phyloP scores from a whole-genome alignment of 495 filamentous ascomycete species.

The Penicillium maclennaniae region DNA sequence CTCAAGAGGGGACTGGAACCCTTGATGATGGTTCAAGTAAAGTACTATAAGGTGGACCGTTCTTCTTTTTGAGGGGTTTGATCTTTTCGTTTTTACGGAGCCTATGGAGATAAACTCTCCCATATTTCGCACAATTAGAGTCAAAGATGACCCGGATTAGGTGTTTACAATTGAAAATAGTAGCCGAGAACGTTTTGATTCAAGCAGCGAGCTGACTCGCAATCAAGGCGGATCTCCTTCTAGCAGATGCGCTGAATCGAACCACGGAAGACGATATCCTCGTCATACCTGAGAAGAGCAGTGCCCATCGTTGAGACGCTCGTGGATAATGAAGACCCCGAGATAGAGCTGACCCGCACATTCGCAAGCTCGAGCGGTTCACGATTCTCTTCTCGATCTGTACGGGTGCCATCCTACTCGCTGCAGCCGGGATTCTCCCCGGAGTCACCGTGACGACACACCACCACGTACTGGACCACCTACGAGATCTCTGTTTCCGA shows the following conservation, averaged over 20 bases:
- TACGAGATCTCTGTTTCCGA: too few relatives aligned
- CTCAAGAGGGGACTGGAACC: too few relatives aligned
- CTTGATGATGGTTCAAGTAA: too few relatives aligned
- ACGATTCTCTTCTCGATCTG: conserved; percentile 65
- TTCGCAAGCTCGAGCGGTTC: conserved; percentile 12
- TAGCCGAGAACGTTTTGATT: too few relatives aligned
- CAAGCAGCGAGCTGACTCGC: too few relatives aligned
- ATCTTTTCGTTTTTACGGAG: too few relatives aligned
- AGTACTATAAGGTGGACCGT: too few relatives aligned
- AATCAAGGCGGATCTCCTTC: background rate
- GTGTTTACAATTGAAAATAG: too few relatives aligned
- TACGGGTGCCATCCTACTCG: conserved; percentile 70
- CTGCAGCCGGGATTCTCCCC: conserved; percentile 61
- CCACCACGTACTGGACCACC: conserved; percentile 56
- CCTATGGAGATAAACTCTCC: too few relatives aligned
- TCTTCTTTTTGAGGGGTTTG: too few relatives aligned
- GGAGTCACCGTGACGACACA: conserved; percentile 68
- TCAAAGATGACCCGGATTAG: too few relatives aligned
- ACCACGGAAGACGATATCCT: conserved; percentile 48
- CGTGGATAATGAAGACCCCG: conserved; percentile 6
- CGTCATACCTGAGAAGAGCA: conserved; percentile 54
- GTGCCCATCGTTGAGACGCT: conserved; percentile 6
- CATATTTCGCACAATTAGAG: too few relatives aligned
- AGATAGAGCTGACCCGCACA: conserved; percentile 12
- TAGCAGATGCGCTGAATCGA: conserved; percentile 9